phyloP scores from a whole-genome alignment of 768 basidiomycete species.

The Porphyrellus cyaneotinctus region DNA sequence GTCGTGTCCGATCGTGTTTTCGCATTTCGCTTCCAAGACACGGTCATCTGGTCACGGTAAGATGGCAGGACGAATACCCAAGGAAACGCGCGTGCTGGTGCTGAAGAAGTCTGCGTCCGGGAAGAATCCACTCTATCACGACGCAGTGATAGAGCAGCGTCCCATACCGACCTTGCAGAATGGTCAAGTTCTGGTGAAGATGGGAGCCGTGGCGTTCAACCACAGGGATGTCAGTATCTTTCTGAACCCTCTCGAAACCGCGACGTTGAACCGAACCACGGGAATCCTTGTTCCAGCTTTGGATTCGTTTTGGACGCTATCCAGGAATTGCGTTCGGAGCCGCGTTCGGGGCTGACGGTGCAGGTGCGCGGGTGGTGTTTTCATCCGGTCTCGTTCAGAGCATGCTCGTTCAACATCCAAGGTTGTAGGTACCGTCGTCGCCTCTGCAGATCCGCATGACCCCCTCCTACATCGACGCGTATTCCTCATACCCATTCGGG shows the following conservation, averaged over 20 bases:
- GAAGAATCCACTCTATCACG: slow-evolving; percentile 48
- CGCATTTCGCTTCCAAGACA: no score
- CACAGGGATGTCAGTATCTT: slow-evolving; percentile 57
- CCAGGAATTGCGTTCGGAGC: slow-evolving; percentile 57
- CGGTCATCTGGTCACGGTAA: not conserved
- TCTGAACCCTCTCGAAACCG: not conserved
- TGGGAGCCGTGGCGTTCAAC: slow-evolving; percentile 71
- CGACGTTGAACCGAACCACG: not conserved
- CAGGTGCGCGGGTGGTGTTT: slow-evolving; percentile 42
- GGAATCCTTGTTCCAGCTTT: slow-evolving; percentile 44
- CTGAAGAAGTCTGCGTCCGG: slow-evolving; percentile 40
- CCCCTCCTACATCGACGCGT: slow-evolving; percentile 59
- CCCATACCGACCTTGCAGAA: slow-evolving; percentile 47
- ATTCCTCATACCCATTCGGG: slow-evolving; percentile 70
- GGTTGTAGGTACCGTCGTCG: slow-evolving; percentile 56
- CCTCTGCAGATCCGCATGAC: slow-evolving; percentile 50
- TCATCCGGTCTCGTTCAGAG: not conserved
- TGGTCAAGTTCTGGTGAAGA: slow-evolving; percentile 63
- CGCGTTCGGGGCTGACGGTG: slow-evolving; percentile 69
- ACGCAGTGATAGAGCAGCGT: slow-evolving; percentile 49
- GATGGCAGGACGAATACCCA: slow-evolving; percentile 31
- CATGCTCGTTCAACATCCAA: not conserved
- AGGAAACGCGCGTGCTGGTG: slow-evolving; percentile 45
- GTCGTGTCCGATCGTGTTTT: no score
- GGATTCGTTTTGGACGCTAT: slow-evolving; percentile 69